A percentile compares a stretch with the other conserved stretches of the same genome.
Evolutionary conservation across 495 filamentous ascomycete species (phyloP).

Genomic region (Lophium mytilinum): DNA sequence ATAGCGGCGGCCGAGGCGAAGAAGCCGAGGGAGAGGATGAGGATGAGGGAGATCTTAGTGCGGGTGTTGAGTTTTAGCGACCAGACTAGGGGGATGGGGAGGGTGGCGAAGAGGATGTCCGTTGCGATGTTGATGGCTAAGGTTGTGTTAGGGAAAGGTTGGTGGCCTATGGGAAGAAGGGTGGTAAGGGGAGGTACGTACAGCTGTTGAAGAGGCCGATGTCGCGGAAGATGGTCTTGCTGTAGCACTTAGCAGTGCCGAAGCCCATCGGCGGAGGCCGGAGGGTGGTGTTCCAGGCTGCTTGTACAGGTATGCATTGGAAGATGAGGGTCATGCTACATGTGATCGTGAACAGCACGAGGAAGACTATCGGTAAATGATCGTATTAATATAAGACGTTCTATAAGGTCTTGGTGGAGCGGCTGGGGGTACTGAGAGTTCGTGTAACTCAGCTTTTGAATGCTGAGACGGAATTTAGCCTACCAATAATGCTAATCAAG

Average conservation of each 20-base stretch:
- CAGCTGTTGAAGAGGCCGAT: constrained; percentile 28
- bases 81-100: constrained; percentile 28
- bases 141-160: neutral
- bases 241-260: constrained; percentile 27
- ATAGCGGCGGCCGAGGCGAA: constrained; percentile 30
- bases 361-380: constrained; percentile 15
- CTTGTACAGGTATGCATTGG: constrained; percentile 25
- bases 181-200: neutral
- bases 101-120: constrained; percentile 28
- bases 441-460: no score
- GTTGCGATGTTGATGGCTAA: constrained; percentile 30
- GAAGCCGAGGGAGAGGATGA: constrained; percentile 27
- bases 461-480: neutral
- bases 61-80: constrained; percentile 29
- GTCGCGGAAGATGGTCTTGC: constrained; percentile 17
- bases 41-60: constrained; percentile 27
- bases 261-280: constrained; percentile 19
- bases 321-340: constrained; percentile 29
- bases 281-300: constrained; percentile 22
- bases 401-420: no score
- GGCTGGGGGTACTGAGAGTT: no score
- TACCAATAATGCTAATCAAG: constrained; percentile 27
- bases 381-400: neutral
- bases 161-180: no score
- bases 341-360: constrained; percentile 20